phyloP scores from a whole-genome alignment of 148 eudicot species.

The Heliamphora exappendiculata region DNA sequence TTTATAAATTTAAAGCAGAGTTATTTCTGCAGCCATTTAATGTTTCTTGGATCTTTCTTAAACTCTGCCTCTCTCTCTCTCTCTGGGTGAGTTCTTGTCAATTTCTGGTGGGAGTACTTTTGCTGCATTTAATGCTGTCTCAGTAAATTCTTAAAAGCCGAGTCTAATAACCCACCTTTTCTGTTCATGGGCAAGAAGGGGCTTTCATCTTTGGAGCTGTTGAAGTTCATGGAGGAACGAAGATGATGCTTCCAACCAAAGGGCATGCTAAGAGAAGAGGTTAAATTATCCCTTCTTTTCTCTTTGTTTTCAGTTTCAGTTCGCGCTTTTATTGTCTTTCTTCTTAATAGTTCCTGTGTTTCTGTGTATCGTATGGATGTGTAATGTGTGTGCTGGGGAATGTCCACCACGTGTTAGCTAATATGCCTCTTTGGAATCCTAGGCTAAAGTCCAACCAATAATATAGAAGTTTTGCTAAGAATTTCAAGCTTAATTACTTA shows the following conservation, averaged over 20 bases:
- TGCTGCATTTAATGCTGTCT: slow-evolving; percentile 31
- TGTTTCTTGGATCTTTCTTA: slow-evolving; percentile 27
- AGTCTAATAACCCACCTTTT: neutral
- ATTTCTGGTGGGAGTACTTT: slow-evolving; percentile 21
- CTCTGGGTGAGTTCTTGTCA: no score
- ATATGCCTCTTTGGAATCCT: neutral
- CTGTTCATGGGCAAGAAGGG: slow-evolving; percentile 10
- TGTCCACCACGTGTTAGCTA: neutral
- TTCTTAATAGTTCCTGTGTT: neutral
- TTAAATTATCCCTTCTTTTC: neutral
- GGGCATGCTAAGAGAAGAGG: slow-evolving; percentile 10
- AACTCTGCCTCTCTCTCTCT: slow-evolving; percentile 11
- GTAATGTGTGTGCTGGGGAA: neutral
- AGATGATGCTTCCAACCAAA: slow-evolving; percentile 7
- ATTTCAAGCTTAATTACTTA: neutral
- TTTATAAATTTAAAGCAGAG: slow-evolving; percentile 1
- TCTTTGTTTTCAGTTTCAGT: neutral
- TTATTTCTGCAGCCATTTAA: slow-evolving; percentile 18
- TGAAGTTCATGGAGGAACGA: slow-evolving; percentile 11
- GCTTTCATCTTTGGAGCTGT: slow-evolving; percentile 8
- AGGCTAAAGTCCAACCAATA: neutral
- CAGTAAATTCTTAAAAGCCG: slow-evolving; percentile 9
- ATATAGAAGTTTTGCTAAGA: neutral
- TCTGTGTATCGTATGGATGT: no score
- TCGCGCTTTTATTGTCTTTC: neutral